A percentile compares a stretch with the other conserved stretches of the same genome.
phyloP scores from a whole-genome alignment of 208 protist genomes.

The Lotmaria passim region DNA sequence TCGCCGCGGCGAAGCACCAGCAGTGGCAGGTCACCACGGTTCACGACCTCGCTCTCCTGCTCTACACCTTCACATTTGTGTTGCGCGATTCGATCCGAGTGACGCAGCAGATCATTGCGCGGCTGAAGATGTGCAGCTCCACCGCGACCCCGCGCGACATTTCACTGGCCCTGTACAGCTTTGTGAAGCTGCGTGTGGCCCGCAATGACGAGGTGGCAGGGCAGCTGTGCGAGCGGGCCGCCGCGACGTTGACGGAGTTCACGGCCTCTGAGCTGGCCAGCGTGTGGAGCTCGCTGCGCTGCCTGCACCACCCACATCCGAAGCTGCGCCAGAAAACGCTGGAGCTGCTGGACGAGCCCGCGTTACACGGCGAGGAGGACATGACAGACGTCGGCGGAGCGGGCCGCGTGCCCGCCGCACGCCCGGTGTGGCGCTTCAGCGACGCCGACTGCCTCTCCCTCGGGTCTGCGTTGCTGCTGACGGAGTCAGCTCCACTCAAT shows the following conservation, averaged over 20 bases:
- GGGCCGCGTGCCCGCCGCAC: neutral
- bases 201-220: slow-evolving; percentile 56
- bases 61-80: slow-evolving; percentile 85
- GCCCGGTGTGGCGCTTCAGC: slow-evolving; percentile 26
- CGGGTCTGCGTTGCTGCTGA: slow-evolving; percentile 31
- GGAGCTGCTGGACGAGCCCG: slow-evolving; percentile 8
- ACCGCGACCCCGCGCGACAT: slow-evolving; percentile 67
- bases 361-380: neutral
- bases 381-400: neutral
- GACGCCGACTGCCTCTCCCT: slow-evolving; percentile 37
- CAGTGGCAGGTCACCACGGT: slow-evolving; percentile 57
- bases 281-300: slow-evolving; percentile 73
- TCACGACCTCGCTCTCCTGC: slow-evolving; percentile 75
- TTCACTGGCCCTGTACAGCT: slow-evolving; percentile 74
- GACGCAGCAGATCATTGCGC: slow-evolving; percentile 81
- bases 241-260: slow-evolving; percentile 56
- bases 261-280: slow-evolving; percentile 69
- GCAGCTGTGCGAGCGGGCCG: slow-evolving; percentile 74
- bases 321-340: slow-evolving; percentile 25
- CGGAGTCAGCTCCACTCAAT: slow-evolving; percentile 9
- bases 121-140: slow-evolving; percentile 66
- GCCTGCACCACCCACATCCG: slow-evolving; percentile 24
- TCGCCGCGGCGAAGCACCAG: slow-evolving; percentile 11
- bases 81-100: slow-evolving; percentile 80
- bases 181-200: slow-evolving; percentile 67